Base-by-base conservation (phyloP, 805 yeast species). In the Ogataea salicorniae region DNA sequence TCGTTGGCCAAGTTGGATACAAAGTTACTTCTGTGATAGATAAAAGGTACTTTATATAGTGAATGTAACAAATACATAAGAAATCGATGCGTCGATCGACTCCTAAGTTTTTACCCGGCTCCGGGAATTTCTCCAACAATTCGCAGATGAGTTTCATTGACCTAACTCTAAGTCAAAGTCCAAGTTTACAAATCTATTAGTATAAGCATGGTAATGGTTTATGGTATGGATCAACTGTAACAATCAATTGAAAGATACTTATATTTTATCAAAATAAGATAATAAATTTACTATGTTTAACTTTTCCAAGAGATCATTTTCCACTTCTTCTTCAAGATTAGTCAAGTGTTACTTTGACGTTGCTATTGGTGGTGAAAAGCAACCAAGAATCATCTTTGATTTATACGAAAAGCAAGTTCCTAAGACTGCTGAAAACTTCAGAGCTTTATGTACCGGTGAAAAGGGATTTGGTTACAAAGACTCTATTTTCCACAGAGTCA, bases 381-480 rank as follows among this genome's bases (percentile, higher is more conserved):
- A 70, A 51, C 75, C 74, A 49, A 69, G 81, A 69, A 75, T 92
- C 65, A 77, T 79, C 67, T 92, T 92, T 85, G 76, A 89, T 71
- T 81, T 90, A 67, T 89, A 83, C 83, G 81, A 85, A 76, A 91
- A 87, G 66, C 86, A 84, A 61, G 94, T 86, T 58, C 97, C 97
- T 74, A 91, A 89, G 81, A 91, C 97, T 55, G 84, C 95, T 58
- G 95, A 87, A 74, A 91, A 91, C 80, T 91, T 91, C 86, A 84
- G 96, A 74, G 96, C 95, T 54, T 79, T 91, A 64, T 77, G 85
- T 70, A 90, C 83, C 50, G 79, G 96, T 59, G 96, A 88, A 74
- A 84, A 88, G 77, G 98, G 97, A 48, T 87, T 76, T 61, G 96
- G 96, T 49, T 90, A 82, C 78, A 82, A 82, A 63, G 81, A 79